Conservation (phyloP, 208 protist species). For the Vickermania ingenoplastis region DNA sequence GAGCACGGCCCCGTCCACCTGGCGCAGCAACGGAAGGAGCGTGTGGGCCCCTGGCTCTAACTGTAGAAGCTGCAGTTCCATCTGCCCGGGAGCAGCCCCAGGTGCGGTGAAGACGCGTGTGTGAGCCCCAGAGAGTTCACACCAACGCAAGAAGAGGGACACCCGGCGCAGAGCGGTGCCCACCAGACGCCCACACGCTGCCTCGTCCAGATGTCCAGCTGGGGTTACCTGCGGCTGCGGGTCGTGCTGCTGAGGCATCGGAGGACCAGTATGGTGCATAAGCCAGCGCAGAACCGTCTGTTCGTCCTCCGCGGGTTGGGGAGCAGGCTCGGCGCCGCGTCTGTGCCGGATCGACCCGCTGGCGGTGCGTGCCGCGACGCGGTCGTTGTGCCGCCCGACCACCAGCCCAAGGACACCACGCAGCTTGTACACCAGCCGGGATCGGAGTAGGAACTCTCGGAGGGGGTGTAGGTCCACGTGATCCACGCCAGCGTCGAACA, state of each 20-base stretch:
- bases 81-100: background rate
- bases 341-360: background rate
- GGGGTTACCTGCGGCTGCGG: background rate
- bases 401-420: slow-evolving; percentile 33
- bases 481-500: slow-evolving; percentile 71
- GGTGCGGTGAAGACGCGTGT: slow-evolving; percentile 16
- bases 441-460: slow-evolving; percentile 40
- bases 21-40: slow-evolving; percentile 32
- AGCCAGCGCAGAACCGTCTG: background rate
- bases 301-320: background rate
- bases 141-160: slow-evolving; percentile 23
- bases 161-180: slow-evolving; percentile 18
- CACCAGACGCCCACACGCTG: background rate
- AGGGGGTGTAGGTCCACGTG: slow-evolving; percentile 59
- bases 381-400: background rate
- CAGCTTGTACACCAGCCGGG: slow-evolving; percentile 58
- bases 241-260: background rate
- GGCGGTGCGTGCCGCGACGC: background rate
- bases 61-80: slow-evolving; percentile 44
- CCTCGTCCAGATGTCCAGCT: background rate
- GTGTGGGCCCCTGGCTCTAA: slow-evolving; percentile 57
- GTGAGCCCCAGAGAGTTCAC: slow-evolving; percentile 17
- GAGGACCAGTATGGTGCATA: too few relatives aligned
- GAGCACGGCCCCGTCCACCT: slow-evolving; percentile 60
- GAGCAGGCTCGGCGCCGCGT: background rate